Evolutionary conservation across 202 grass and related monocot species (phyloP), one percentile per base, ranked within the genome.

Genomic region (Bolboschoenoplectus hybrid): DNA sequence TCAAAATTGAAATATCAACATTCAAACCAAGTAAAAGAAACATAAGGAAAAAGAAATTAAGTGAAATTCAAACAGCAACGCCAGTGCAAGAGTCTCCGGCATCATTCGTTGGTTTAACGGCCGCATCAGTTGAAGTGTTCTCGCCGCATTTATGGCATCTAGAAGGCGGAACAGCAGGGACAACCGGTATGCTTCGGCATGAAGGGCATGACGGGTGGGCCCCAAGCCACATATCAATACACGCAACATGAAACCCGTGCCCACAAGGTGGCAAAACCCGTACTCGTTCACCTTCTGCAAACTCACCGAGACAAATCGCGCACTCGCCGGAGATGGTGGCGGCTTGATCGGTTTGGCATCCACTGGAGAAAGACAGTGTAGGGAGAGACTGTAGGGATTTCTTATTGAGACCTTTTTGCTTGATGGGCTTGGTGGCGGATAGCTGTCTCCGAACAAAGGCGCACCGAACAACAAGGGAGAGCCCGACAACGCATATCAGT

Each of bases 381-480:
- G 92, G 92, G n/a, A 94, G 90, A 26, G 84, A 84, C 40, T 94
- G 88, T 81, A 94, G 91, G 40, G 86, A 88, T 47, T 89, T 89
- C 81, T 92, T 94, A 55, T 87, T 88, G 39, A 92, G 69, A 4
- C 90, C 92, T 38, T 81, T 83, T 12, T 83, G 85, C 0, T 45
- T 82, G 49, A 75, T 1, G 0, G 67, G 16, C 1, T 32, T 72
- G 34, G 13, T 51, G 2, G 64, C 77, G 0, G 93, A n/a, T 43
- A 38, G 84, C 14, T 52, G n/a, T 51, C 61, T 88, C 16, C 87
- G 86, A 19, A 84, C 50, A 80, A 90, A 94, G 61, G 92, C 81
- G 7, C 92, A 94, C 4, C 92, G 88, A 9, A 90, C 86, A 2
- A 94, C 81, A 32, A 92, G 88, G 39, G 90, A 88, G 50, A 94